Evolutionary conservation across 1,139 yeast species (phyloP).

Genomic region (Saccharomycopsis hybrid): DNA sequence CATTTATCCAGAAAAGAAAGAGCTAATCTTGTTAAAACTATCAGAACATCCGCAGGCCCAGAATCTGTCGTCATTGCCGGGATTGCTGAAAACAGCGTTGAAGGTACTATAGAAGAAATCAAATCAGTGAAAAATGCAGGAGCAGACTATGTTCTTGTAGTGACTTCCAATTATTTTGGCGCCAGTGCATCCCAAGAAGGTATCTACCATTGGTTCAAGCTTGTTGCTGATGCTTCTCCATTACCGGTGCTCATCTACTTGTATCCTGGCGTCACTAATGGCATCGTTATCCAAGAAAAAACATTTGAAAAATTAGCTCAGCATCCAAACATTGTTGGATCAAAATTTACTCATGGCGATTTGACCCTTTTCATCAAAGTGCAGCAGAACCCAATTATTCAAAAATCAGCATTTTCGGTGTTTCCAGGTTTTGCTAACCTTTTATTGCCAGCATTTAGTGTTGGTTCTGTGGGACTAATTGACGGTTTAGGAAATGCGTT

Average conservation of each 20-base stretch:
- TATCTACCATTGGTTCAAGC: slow-evolving; percentile 37
- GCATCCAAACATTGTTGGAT: slow-evolving; percentile 43
- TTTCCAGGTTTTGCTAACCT: slow-evolving; percentile 42
- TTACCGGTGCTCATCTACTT: slow-evolving; percentile 44
- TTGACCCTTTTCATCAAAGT: slow-evolving; percentile 34
- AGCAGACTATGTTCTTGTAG: slow-evolving; percentile 39
- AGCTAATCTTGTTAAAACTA: slow-evolving; percentile 29
- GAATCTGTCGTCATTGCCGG: slow-evolving; percentile 40
- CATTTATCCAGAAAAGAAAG: slow-evolving; percentile 41
- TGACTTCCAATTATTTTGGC: slow-evolving; percentile 44
- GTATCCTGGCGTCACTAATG: slow-evolving; percentile 44
- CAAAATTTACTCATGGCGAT: slow-evolving; percentile 42
- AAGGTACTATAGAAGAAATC: slow-evolving; percentile 37
- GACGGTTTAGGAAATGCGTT: slow-evolving; percentile 40
- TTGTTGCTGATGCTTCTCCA: slow-evolving; percentile 38
- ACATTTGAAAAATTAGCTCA: slow-evolving; percentile 31
- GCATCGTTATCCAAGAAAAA: slow-evolving; percentile 30
- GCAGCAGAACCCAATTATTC: slow-evolving; percentile 28
- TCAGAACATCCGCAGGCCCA: slow-evolving; percentile 33
- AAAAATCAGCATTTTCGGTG: slow-evolving; percentile 30
- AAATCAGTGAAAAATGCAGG: slow-evolving; percentile 36
- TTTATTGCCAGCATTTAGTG: slow-evolving; percentile 35
- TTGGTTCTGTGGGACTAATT: slow-evolving; percentile 39
- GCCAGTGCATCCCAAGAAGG: slow-evolving; percentile 38
- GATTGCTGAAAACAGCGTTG: slow-evolving; percentile 36